Evolutionary conservation across 1,284 basidiomycete species (phyloP), one percentile per base, ranked within the genome.

Genomic region (Exobasidium rhododendri): DNA sequence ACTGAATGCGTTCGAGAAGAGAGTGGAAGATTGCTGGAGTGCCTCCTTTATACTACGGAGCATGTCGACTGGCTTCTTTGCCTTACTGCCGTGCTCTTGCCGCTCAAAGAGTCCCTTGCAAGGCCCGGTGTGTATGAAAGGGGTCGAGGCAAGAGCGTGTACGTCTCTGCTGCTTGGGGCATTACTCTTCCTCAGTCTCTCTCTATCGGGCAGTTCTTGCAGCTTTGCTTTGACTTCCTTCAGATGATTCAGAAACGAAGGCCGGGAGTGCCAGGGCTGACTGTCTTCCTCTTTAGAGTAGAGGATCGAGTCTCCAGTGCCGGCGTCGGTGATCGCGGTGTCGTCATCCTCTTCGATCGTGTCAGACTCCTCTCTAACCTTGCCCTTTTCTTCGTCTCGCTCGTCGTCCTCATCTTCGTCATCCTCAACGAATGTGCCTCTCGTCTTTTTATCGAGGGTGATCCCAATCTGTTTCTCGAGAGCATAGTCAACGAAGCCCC

Each of bases 361-460:
- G 20, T 50, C 47, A 31, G 14, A 24, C 47, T 20, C 29, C 24
- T 7, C 47, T 50, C 22, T 50, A 7, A 7, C 28, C 30, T 55
- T 32, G 17, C 13, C 5, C 30, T 20, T 17, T 17, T 40, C 35
- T 17, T 40, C 35, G 10, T 40, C 35, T 17, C 24, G 29, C 29
- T 55, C 40, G 5, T 31, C 52, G 13, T 55, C 52, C 22, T 55
- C 52, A 24, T 40, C 31, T 4, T 55, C 52, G 22, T 55, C 52
- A 26, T 55, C 52, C 29, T 55, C 52, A 2, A 40, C 52, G 13
- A 32, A 20, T 20, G n/a, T 29, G 13, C 52, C 32, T 55, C 31
- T 17, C 22, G 40, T 35, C 22, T 35, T 44, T 4, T 26, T 29
- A 29, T 55, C 52, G n/a, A 55, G 14, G 11, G 13, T 26, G 20